These are phyloP conservation scores for Lipomyces lipofer DNA, from an alignment of 805 yeast species.

Conservation along the genomic window DNA sequence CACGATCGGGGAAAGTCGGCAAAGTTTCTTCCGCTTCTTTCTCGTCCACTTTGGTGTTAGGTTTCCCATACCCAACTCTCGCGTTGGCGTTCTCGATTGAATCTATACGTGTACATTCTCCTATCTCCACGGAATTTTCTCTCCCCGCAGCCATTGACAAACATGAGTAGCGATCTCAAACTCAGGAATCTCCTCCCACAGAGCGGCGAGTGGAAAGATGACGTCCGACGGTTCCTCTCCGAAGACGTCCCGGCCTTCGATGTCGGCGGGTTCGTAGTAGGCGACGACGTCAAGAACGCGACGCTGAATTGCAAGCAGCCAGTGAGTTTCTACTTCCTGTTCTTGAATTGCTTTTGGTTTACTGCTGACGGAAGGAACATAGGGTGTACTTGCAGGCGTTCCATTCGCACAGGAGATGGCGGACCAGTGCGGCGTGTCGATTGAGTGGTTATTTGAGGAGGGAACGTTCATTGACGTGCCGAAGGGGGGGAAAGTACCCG, in stretches of 20 bases:
- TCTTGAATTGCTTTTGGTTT: not conserved
- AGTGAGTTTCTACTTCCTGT: constrained; percentile 15
- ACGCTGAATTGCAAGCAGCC: constrained; percentile 76
- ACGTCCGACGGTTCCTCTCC: constrained; percentile 69
- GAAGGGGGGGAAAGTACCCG: constrained; percentile 57
- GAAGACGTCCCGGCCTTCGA: constrained; percentile 95
- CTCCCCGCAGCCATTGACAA: no score
- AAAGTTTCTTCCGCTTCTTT: no score
- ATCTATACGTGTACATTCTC: no score
- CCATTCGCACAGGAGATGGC: constrained; percentile 89
- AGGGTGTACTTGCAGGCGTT: constrained; percentile 77
- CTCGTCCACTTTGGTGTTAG: no score
- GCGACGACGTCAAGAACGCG: constrained; percentile 67
- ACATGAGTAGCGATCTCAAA: constrained; percentile 8
- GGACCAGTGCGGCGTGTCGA: constrained; percentile 66
- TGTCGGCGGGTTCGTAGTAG: constrained; percentile 95
- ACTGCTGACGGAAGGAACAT: not conserved
- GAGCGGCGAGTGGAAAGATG: constrained; percentile 78
- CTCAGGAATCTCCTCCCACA: constrained; percentile 63
- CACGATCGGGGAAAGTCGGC: no score
- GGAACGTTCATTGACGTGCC: constrained; percentile 59
- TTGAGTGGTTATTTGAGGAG: constrained; percentile 73
- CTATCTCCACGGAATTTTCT: no score
- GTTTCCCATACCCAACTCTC: no score
- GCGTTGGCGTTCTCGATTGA: no score